A percentile compares a stretch with the other conserved stretches of the same genome.
Conservation (phyloP, 1,284 basidiomycete genomes). For the Gymnopus androsaceus region DNA sequence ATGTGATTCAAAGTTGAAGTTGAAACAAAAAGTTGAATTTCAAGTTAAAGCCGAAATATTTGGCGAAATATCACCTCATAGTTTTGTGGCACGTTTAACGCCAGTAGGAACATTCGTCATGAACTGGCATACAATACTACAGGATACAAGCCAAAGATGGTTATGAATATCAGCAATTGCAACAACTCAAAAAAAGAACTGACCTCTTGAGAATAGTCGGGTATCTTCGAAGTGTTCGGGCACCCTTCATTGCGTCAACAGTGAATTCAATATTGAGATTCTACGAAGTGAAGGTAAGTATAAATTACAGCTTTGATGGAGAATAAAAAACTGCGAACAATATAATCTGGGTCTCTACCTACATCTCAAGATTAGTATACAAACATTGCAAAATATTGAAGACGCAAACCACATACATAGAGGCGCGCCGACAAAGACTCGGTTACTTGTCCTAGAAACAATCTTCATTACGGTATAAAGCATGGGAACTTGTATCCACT, state of each 20-base stretch:
- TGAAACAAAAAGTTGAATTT: too few relatives aligned
- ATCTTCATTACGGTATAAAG: constrained; percentile 14
- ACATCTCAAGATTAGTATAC: not conserved
- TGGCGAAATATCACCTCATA: too few relatives aligned
- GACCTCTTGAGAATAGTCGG: constrained; percentile 12
- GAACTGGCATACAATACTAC: constrained; percentile 21
- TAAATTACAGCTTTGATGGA: too few relatives aligned
- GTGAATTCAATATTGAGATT: constrained; percentile 15
- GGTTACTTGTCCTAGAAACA: constrained; percentile 14
- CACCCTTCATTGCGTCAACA: constrained; percentile 5
- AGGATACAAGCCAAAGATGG: too few relatives aligned
- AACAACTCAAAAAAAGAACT: not conserved
- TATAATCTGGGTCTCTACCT: constrained; percentile 16
- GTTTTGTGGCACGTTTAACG: constrained; percentile 13
- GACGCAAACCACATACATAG: constrained; percentile 7
- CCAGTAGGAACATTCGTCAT: constrained; percentile 14
- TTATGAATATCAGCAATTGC: not conserved
- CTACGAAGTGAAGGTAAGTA: not conserved
- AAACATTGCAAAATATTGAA: too few relatives aligned
- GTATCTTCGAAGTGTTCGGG: not conserved
- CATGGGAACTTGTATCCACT: constrained; percentile 36
- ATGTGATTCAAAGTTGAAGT: too few relatives aligned
- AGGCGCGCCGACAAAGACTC: constrained; percentile 18
- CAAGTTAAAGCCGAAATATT: too few relatives aligned
- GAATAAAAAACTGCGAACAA: not conserved